Conservation (phyloP, 495 filamentous ascomycete genomes). For the Xylaria curta region DNA sequence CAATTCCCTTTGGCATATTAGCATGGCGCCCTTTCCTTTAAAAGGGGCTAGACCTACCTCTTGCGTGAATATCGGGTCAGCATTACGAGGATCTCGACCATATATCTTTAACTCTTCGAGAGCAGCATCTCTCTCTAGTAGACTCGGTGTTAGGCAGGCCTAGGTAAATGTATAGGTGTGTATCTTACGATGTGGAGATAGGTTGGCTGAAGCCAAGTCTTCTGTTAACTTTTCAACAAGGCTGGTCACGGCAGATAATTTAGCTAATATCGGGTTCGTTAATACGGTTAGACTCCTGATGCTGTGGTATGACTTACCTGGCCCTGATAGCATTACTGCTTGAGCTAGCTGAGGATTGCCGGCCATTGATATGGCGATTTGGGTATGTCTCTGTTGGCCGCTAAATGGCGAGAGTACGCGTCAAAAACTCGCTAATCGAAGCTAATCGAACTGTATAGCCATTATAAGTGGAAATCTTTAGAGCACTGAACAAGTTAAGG, state of each 20-base stretch:
- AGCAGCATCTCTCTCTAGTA: constrained; percentile 63
- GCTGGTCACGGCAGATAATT: constrained; percentile 66
- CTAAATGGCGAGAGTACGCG: constrained; percentile 30
- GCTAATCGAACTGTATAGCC: constrained; percentile 22
- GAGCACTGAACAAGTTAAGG: neutral
- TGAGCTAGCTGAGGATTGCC: constrained; percentile 26
- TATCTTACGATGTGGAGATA: constrained; percentile 64
- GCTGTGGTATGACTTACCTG: constrained; percentile 29
- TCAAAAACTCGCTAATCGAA: constrained; percentile 21
- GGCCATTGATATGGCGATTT: constrained; percentile 28
- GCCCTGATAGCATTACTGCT: constrained; percentile 33
- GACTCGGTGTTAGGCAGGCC: constrained; percentile 22
- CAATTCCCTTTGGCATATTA: constrained; percentile 68
- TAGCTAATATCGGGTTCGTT: constrained; percentile 53
- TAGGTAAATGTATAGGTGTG: neutral
- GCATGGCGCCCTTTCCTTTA: neutral
- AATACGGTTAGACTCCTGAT: constrained; percentile 11
- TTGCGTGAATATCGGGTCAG: constrained; percentile 81
- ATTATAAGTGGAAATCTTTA: constrained; percentile 30
- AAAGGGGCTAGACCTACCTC: constrained; percentile 56
- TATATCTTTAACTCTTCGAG: constrained; percentile 81
- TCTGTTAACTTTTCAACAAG: constrained; percentile 63
- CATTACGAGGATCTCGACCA: constrained; percentile 71
- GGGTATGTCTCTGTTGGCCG: constrained; percentile 3
- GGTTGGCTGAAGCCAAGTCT: constrained; percentile 61